Evolutionary conservation across 73 alveolate species (phyloP).

Genomic region (Paramecium octaurelia): DNA sequence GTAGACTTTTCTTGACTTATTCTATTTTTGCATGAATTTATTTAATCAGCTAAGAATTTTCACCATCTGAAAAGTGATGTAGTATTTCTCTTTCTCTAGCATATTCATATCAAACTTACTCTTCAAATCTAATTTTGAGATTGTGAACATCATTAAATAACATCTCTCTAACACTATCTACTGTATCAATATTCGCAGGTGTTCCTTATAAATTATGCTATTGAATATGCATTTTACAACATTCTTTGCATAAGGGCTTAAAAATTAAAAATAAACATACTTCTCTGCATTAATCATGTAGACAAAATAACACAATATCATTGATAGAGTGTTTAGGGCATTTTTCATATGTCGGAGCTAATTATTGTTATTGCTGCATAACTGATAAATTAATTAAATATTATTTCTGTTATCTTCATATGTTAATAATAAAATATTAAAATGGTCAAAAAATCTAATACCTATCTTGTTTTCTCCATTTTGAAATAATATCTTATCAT

Average conservation of each 20-base stretch:
- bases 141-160: background rate
- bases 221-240: conserved; percentile 21
- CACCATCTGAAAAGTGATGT: conserved; percentile 38
- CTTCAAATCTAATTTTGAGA: background rate
- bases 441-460: background rate
- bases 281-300: background rate
- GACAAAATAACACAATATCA: conserved; percentile 4
- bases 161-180: background rate
- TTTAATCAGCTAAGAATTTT: background rate
- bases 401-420: background rate
- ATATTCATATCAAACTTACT: background rate
- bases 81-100: conserved; percentile 10
- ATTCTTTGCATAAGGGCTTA: conserved; percentile 32
- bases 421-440: background rate
- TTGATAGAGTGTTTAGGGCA: background rate
- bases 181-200: background rate
- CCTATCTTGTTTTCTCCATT: background rate
- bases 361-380: background rate
- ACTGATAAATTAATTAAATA: background rate
- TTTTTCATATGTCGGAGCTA: conserved; percentile 5
- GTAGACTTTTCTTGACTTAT: background rate
- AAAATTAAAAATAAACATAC: background rate
- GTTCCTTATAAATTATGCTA: conserved; percentile 20
- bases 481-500: background rate
- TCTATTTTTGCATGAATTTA: background rate